Evolutionary conservation across 2,329 filamentous ascomycete species (phyloP), one percentile per base, ranked within the genome.

Genomic region (Aspergillus sp.): DNA sequence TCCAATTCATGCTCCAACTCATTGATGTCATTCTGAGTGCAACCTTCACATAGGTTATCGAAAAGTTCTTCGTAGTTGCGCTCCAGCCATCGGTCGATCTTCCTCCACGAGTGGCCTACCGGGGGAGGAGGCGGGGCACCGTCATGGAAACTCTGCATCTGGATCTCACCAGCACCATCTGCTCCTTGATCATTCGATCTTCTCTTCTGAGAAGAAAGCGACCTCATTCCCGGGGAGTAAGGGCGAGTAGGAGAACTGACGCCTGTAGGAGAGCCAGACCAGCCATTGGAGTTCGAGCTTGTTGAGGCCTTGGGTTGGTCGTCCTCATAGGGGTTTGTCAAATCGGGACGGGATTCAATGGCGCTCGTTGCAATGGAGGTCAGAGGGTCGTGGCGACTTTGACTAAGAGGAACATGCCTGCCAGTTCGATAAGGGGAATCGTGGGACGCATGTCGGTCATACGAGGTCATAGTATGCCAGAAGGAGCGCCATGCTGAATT

Each of bases 1-100:
- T 98, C 91, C 40, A 98, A 77, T 66, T 95, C 86, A 68, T 97
- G 90, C 71, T 98, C 93, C 42, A 98, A 75, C 68, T 97, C 93
- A 67, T 96, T 97, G 62, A 98, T 76, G 62, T 98, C 93, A 69
- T 98, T 98, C 61, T 82, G 77, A 5, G 93, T 97, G 62, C 86
- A 90, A 28, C 88, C 90, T 67, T 95, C 90, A 64, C 91, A 87
- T 30, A 98, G 74, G 66, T 98, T 90, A 68, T 98, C 93, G 57
- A 77, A 93, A 28, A 98, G 80, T 69, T 98, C 93, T 47, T 88
- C 86, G 67, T 96, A 98, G 69, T 97, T 88, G 50, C 93, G 88
- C 60, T 97, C 93, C 44, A 88, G 79, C 93, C 93, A 98, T 33
- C 79, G 77, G 65, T 97, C 91, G 62, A 98, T 96, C 67, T 90